phyloP scores from a whole-genome alignment of 306 rosid genomes.

The Datisca glomerata region DNA sequence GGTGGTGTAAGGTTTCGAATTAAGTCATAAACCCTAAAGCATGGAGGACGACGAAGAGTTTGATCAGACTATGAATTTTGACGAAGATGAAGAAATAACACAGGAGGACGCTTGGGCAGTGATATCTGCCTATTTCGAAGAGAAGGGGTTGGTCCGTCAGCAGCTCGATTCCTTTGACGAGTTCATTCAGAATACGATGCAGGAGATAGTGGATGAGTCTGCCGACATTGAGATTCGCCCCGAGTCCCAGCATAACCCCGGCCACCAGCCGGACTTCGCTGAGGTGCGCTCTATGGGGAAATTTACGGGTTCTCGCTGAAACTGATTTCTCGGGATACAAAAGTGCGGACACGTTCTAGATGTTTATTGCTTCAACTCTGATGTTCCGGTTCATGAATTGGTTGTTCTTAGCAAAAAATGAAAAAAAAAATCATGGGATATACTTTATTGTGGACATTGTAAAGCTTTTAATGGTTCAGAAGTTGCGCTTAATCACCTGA shows the following conservation, averaged over 20 bases:
- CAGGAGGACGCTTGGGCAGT: conserved; percentile 99
- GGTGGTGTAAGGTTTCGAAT: too few species aligned
- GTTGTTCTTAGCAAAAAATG: too few species aligned
- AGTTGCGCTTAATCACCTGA: too few species aligned
- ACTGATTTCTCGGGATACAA: too few species aligned
- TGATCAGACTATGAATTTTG: conserved; percentile 55
- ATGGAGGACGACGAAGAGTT: conserved; percentile 77
- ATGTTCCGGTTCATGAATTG: neutral
- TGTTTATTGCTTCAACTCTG: too few species aligned
- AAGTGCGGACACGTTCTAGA: too few species aligned
- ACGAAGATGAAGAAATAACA: conserved; percentile 73
- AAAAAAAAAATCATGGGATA: too few species aligned
- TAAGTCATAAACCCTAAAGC: neutral
- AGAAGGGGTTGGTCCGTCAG: conserved; percentile 85
- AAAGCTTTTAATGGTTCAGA: too few species aligned
- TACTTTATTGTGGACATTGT: too few species aligned
- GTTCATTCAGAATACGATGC: conserved; percentile 95
- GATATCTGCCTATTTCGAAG: conserved; percentile 91
- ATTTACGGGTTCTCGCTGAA: neutral
- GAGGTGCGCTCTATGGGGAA: conserved; percentile 35
- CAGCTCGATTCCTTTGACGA: conserved; percentile 95
- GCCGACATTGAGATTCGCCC: conserved; percentile 96
- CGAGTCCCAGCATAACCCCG: conserved; percentile 93
- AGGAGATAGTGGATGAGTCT: conserved; percentile 89
- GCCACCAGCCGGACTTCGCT: conserved; percentile 74